Conservation (phyloP, 495 filamentous ascomycete genomes). For the Rostrohypoxylon terebratum region DNA sequence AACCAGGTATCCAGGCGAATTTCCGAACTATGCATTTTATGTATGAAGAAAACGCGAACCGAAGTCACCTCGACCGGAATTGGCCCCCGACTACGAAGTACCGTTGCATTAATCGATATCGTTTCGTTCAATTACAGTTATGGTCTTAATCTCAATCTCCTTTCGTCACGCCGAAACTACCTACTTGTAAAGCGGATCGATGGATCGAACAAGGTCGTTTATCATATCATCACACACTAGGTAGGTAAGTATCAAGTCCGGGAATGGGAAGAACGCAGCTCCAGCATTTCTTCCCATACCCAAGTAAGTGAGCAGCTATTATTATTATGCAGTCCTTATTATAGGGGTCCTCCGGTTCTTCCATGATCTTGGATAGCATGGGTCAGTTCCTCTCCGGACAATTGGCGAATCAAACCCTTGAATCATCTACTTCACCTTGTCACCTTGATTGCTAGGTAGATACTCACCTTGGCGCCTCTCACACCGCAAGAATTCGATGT, state of each 20-base stretch:
- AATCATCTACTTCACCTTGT: conserved; percentile 35
- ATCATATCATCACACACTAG: conserved; percentile 16
- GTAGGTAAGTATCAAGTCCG: background rate
- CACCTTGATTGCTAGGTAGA: conserved; percentile 23
- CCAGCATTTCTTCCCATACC: background rate
- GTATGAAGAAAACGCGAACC: background rate
- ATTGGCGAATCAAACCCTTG: conserved; percentile 27
- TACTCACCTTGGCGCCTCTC: conserved; percentile 37
- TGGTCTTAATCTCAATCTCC: conserved; percentile 3
- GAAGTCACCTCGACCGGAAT: conserved; percentile 14
- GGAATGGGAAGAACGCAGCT: background rate
- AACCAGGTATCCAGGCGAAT: background rate
- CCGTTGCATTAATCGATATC: conserved; percentile 15
- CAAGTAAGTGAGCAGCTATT: conserved; percentile 2
- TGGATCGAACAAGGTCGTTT: background rate
- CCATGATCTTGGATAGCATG: conserved; percentile 22
- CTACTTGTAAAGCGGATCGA: background rate
- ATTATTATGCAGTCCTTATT: conserved; percentile 3
- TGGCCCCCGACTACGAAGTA: conserved; percentile 15
- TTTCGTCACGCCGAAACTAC: background rate
- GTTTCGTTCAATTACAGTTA: conserved; percentile 9
- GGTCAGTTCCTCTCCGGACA: conserved; percentile 28
- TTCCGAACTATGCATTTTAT: conserved; percentile 1
- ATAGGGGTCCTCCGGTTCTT: conserved; percentile 10
- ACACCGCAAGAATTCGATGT: conserved; percentile 41